These are phyloP conservation scores for Lachnellula willkommii DNA, from an alignment of 2,329 filamentous ascomycete species.

Conservation along the genomic window DNA sequence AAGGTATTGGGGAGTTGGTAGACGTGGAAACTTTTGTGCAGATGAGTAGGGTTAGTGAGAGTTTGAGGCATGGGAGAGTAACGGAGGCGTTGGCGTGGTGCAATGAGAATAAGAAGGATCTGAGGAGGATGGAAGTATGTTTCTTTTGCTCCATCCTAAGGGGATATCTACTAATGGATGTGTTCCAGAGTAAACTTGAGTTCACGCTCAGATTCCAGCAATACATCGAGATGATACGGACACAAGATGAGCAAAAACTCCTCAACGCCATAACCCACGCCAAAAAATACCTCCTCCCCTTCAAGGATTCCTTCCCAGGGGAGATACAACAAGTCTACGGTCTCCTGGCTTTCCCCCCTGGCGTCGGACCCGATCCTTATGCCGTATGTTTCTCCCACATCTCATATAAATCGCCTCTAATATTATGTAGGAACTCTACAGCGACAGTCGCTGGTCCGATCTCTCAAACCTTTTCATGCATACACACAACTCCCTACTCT, in stretches of 20 bases:
- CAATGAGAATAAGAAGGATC: conserved; percentile 82
- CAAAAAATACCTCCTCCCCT: conserved; percentile 71
- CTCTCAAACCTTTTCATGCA: conserved; percentile 59
- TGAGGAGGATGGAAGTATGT: conserved; percentile 78
- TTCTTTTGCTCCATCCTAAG: not conserved
- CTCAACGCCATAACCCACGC: conserved; percentile 77
- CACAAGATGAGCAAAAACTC: conserved; percentile 56
- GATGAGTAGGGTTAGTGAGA: conserved; percentile 72
- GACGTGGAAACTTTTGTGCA: conserved; percentile 84
- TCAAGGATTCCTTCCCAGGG: conserved; percentile 60
- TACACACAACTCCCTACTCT: conserved; percentile 82
- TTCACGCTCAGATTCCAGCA: conserved; percentile 92
- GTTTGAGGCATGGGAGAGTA: conserved; percentile 64
- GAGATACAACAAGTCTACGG: conserved; percentile 71
- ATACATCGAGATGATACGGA: conserved; percentile 84
- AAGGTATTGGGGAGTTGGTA: conserved; percentile 72
- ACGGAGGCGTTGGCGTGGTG: conserved; percentile 85
- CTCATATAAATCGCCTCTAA: not conserved
- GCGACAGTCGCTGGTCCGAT: conserved; percentile 24
- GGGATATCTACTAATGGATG: conserved; percentile 6
- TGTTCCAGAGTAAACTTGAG: conserved; percentile 68
- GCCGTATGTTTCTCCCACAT: conserved; percentile 16
- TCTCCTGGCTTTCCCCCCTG: conserved; percentile 68
- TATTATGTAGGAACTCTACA: conserved; percentile 61
- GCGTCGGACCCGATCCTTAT: conserved; percentile 55